Evolutionary conservation across 345 rosid genomes (phyloP).

Genomic region (Carallia brachiata): DNA sequence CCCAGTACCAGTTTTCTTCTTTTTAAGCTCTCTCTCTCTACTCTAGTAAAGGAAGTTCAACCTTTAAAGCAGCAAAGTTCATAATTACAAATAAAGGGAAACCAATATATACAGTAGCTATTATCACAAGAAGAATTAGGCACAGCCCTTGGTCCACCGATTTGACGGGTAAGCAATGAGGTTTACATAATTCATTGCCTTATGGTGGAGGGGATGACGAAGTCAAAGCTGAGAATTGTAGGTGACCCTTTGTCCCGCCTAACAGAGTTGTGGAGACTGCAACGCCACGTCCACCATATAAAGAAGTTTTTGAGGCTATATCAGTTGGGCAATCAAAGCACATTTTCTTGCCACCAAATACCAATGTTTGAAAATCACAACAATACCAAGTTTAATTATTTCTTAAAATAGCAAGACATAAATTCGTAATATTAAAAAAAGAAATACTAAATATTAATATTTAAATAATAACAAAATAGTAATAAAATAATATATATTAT

Average conservation of each 20-base stretch:
- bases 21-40: no score
- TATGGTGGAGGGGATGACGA: neutral
- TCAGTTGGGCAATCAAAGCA: constrained; percentile 20
- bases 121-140: constrained; percentile 1
- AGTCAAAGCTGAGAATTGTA: constrained; percentile 11
- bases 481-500: no score
- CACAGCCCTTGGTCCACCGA: no score
- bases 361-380: neutral
- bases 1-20: neutral
- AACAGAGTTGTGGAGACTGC: constrained; percentile 22
- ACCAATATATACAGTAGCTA: constrained; percentile 1
- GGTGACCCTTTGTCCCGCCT: constrained; percentile 11
- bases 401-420: neutral
- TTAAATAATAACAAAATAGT: no score
- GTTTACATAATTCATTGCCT: constrained; percentile 4
- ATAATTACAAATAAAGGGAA: neutral
- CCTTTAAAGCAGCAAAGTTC: neutral
- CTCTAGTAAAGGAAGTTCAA: no score
- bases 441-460: no score
- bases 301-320: neutral
- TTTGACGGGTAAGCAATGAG: constrained; percentile 5
- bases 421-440: no score
- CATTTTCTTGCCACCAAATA: constrained; percentile 8
- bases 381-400: neutral
- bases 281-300: constrained; percentile 26